Evolutionary conservation across 192 early-diverging fungal genomes (phyloP).

Genomic region (Mortierella alpina): DNA sequence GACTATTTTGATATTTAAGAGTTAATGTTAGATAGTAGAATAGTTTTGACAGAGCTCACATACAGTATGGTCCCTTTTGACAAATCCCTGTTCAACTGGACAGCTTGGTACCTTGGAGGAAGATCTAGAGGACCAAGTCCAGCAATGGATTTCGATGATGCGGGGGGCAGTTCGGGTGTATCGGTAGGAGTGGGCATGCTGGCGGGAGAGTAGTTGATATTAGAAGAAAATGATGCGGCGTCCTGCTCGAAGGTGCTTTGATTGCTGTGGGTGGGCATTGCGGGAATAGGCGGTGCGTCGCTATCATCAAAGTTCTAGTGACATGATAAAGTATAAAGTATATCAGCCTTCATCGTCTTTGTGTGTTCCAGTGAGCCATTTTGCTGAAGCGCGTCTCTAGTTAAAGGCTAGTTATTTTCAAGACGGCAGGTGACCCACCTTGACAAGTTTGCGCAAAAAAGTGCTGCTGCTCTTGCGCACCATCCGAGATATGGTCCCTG

Average conservation of each 20-base stretch:
- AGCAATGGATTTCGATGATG: neutral
- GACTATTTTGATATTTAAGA: no score
- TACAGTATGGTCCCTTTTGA: no score
- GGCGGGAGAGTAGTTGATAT: neutral
- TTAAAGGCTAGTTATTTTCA: neutral
- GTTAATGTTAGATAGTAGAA: no score
- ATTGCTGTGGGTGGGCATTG: conserved; percentile 10
- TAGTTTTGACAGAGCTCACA: no score
- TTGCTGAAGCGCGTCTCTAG: no score
- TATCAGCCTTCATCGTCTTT: no score
- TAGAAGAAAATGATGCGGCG: neutral
- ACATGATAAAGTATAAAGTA: neutral
- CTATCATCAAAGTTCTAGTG: conserved; percentile 46
- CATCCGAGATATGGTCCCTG: conserved; percentile 34
- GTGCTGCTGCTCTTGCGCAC: conserved; percentile 43
- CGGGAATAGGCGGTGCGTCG: conserved; percentile 38
- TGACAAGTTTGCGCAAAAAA: conserved; percentile 29
- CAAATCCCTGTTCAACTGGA: no score
- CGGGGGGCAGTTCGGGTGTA: conserved; percentile 8
- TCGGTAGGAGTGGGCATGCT: neutral
- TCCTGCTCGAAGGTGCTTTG: neutral
- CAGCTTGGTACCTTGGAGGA: neutral
- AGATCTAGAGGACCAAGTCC: conserved; percentile 19
- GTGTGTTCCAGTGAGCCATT: no score
- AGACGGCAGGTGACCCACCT: neutral